Conservation (phyloP, 2,329 filamentous ascomycete species). For the Colletotrichum sp. region DNA sequence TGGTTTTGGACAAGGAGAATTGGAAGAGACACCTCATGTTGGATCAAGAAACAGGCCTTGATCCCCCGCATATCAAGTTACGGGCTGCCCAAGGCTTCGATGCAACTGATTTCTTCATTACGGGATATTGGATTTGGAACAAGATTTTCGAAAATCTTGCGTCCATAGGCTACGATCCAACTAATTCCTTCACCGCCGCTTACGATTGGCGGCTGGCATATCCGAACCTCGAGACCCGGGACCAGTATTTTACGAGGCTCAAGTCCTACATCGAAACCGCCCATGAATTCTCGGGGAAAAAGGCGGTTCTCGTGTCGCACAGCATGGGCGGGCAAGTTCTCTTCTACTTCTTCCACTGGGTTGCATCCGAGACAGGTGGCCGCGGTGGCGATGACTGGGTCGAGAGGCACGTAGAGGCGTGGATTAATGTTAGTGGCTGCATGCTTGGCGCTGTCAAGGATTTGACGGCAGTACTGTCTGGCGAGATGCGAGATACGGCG, state of each 20-base stretch:
- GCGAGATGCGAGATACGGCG: conserved; percentile 98
- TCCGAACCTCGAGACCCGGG: conserved; percentile 83
- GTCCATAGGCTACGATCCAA: conserved; percentile 93
- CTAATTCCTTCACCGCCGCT: conserved; percentile 71
- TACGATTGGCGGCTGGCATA: conserved; percentile 96
- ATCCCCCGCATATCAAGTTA: conserved; percentile 88
- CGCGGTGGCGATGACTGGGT: conserved; percentile 88
- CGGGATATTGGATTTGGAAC: conserved; percentile 98
- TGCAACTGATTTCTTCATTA: conserved; percentile 93
- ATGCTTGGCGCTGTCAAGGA: conserved; percentile 97
- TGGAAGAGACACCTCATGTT: conserved; percentile 99
- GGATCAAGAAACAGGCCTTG: conserved; percentile 87
- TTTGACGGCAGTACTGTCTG: conserved; percentile 86
- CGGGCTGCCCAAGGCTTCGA: conserved; percentile 96
- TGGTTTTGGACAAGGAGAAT: conserved; percentile 89
- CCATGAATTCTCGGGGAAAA: conserved; percentile 73
- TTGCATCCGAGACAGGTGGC: conserved; percentile 79
- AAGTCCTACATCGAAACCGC: conserved; percentile 91
- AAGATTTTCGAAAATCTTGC: conserved; percentile 98
- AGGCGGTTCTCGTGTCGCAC: conserved; percentile 87
- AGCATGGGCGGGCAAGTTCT: conserved; percentile 98
- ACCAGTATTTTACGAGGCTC: conserved; percentile 91
- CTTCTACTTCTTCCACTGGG: conserved; percentile 80
- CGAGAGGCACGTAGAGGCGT: conserved; percentile 85
- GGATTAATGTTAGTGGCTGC: conserved; percentile 98